Evolutionary conservation across 176 grass and related monocot genomes (phyloP), one percentile per base, ranked within the genome.

Genomic region (Carex kokanica): DNA sequence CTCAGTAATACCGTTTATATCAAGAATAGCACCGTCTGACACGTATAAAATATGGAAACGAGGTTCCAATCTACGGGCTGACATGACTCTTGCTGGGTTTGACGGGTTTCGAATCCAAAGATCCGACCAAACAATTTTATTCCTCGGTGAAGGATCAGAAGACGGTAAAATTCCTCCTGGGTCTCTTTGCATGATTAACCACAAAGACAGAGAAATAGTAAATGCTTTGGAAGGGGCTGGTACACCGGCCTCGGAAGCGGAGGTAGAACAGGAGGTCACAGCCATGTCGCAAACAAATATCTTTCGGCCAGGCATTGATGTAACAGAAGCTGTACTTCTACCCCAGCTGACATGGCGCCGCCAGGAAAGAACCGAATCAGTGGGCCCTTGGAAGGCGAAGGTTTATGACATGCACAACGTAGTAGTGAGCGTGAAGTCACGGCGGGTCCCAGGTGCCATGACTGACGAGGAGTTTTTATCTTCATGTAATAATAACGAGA

Each of bases 381-480:
- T 98, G 61, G 95, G 95, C 0, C 78, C 88, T 16, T 98, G 95
- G 95, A 98, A 94, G 53, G 92, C 92, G 16, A 94, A 94, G 84
- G 92, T 98, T 59, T 94, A 98, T 78, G 95, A 98, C 29, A 98
- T 98, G 95, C 90, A 98, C 32, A 87, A 98, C 88, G 95, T 98
- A 23, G 86, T 98, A 59, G 92, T 94, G 27, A 98, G 95, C 18
- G 90, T 98, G 49, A 98, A 94, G 86, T 98, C 95, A 18, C 88
- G 95, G 84, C 83, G 81, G 24, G 95, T 98, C 11, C 95, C 92
- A 0, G 95, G 95, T 29, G 95, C 95, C 0, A 98, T 98, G 95
- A 94, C 90, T 0, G 95, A 94, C 52, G 95, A 94, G 58, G 95
- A 98, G 60, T 98, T 94, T 86, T 88, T 98, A 40, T 91, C 92